These are phyloP conservation scores for Agaricales sp. DNA, from an alignment of 1,284 basidiomycete genomes.

Conservation along the genomic window DNA sequence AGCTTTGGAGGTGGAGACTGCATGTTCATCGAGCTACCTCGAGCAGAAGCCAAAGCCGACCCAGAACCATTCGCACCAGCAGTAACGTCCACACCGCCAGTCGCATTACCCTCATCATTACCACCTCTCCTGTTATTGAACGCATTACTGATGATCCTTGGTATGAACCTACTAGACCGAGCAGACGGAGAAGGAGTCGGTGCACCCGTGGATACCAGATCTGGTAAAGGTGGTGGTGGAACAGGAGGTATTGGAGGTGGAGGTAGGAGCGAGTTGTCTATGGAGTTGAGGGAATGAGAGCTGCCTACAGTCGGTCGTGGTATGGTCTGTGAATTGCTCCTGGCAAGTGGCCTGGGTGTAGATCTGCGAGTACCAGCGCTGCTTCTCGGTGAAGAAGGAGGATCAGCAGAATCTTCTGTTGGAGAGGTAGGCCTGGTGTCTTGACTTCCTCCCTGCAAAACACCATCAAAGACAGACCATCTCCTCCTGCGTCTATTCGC, in stretches of 20 bases:
- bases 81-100: constrained; percentile 23
- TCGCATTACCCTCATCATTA: constrained; percentile 1
- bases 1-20: constrained; percentile 70
- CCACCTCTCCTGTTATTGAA: constrained; percentile 37
- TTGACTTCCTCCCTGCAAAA: constrained; percentile 26
- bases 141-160: constrained; percentile 59
- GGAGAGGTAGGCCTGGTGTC: too few relatives aligned
- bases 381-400: neutral
- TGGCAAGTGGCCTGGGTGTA: too few relatives aligned
- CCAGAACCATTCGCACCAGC: constrained; percentile 21
- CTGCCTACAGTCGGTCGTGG: neutral
- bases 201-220: constrained; percentile 17
- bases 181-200: constrained; percentile 23
- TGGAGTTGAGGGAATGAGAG: neutral
- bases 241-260: neutral
- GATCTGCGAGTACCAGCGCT: too few relatives aligned
- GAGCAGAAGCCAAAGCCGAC: constrained; percentile 21
- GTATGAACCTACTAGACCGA: constrained; percentile 47
- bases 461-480: constrained; percentile 37
- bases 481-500: constrained; percentile 19
- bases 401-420: too few relatives aligned
- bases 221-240: constrained; percentile 8
- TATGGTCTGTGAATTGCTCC: neutral
- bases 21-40: constrained; percentile 10
- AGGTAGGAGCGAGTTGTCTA: neutral